Percentiles rank a stretch among this genome's conserved stretches.
Evolutionary conservation across 75 land plant species (phyloP).

Genomic region (Pinus taeda): DNA sequence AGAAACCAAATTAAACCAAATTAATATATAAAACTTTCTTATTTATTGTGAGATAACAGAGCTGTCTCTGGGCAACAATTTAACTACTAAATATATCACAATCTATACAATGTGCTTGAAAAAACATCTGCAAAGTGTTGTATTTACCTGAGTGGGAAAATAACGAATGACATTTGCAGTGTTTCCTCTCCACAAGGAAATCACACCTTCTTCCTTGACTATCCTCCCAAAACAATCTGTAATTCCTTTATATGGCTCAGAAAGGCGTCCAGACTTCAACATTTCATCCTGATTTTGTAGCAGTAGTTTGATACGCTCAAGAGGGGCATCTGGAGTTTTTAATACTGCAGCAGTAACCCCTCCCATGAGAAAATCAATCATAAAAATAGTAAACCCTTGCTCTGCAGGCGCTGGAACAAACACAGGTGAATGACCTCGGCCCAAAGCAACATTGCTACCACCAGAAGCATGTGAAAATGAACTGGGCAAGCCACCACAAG

Average conservation of each 20-base stretch:
- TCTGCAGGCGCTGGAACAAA: constrained; percentile 45
- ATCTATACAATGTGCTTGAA: too few relatives aligned
- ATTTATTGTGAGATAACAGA: too few relatives aligned
- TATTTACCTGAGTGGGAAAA: constrained; percentile 53
- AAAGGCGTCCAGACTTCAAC: constrained; percentile 51
- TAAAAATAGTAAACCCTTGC: constrained; percentile 32
- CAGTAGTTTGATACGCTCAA: constrained; percentile 65
- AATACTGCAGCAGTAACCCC: constrained; percentile 64
- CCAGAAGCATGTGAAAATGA: neutral
- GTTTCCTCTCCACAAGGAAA: constrained; percentile 55
- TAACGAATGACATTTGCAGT: constrained; percentile 59
- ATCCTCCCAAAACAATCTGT: constrained; percentile 50
- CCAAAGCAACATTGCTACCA: neutral
- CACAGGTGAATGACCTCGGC: constrained; percentile 15
- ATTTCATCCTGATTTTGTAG: constrained; percentile 54
- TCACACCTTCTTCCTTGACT: constrained; percentile 43
- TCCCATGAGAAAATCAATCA: constrained; percentile 60
- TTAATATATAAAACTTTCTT: too few relatives aligned
- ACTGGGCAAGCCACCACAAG: neutral
- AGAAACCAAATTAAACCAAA: too few relatives aligned
- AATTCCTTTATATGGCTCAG: constrained; percentile 60
- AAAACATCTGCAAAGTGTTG: too few relatives aligned
- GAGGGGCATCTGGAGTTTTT: constrained; percentile 64
- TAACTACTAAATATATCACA: too few relatives aligned
- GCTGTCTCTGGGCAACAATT: too few relatives aligned